Conservation (phyloP, 257 asterid species). For the Solanum neorickii region DNA sequence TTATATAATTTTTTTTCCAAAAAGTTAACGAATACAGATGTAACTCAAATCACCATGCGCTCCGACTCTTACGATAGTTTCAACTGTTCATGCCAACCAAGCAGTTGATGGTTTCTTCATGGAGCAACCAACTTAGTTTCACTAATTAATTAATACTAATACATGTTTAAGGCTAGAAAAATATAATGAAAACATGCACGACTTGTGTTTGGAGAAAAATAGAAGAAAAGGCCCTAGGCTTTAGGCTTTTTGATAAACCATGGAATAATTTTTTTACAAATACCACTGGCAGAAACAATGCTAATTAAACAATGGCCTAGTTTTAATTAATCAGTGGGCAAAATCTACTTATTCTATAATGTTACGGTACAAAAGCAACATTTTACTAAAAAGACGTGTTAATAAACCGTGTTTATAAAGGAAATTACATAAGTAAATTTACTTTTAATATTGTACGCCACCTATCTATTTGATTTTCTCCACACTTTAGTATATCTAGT, state of each 20-base stretch:
- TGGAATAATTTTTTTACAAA: background rate
- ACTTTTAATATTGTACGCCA: no score
- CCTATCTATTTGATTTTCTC: no score
- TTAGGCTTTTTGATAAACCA: background rate
- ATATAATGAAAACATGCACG: background rate
- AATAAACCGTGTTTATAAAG: no score
- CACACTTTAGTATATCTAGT: no score
- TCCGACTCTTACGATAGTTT: rapidly evolving
- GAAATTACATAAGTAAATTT: no score
- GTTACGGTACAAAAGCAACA: background rate
- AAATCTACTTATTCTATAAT: background rate
- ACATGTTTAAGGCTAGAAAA: background rate
- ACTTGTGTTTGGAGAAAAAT: background rate
- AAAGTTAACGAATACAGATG: rapidly evolving
- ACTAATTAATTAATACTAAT: no score
- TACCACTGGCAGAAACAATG: background rate
- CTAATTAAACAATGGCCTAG: background rate
- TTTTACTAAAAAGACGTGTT: background rate
- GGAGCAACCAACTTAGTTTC: no score
- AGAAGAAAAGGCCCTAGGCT: background rate
- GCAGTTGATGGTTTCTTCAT: no score
- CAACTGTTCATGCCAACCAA: no score
- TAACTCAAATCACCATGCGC: no score
- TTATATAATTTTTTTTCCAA: no score
- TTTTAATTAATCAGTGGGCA: background rate